phyloP scores from a whole-genome alignment of 2,329 filamentous ascomycete genomes.

The Neonectria punicea region DNA sequence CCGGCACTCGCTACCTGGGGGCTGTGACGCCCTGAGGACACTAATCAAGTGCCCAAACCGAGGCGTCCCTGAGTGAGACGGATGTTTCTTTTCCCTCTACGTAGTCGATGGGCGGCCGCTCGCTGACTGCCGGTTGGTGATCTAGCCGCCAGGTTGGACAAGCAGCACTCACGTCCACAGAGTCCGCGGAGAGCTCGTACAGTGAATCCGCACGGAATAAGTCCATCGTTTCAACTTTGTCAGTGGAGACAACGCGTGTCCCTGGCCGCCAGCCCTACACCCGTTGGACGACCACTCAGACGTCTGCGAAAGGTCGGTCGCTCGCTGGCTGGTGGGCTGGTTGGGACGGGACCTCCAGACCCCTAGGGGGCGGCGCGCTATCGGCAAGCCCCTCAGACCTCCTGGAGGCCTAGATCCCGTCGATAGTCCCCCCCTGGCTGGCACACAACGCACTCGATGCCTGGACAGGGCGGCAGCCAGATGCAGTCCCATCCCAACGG shows the following conservation, averaged over 20 bases:
- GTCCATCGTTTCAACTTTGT: not conserved
- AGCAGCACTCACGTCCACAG: not conserved
- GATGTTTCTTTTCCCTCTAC: not conserved
- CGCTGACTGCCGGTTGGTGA: not conserved
- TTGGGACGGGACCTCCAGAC: not conserved
- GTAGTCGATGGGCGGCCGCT: conserved; percentile 7
- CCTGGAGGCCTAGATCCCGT: conserved; percentile 5
- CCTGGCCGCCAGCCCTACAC: conserved; percentile 11
- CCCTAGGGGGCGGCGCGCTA: not conserved
- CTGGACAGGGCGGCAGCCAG: not conserved
- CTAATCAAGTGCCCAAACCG: not conserved
- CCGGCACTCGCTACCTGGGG: not conserved
- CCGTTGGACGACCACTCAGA: not conserved
- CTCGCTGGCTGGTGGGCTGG: not conserved
- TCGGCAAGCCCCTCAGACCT: conserved; percentile 6
- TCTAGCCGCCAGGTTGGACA: not conserved
- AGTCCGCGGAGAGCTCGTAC: too few species aligned
- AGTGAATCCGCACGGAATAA: not conserved
- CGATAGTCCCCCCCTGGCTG: not conserved
- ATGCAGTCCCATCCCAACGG: not conserved
- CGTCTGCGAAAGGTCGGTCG: not conserved
- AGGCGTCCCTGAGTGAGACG: not conserved
- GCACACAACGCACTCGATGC: not conserved
- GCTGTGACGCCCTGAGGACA: not conserved
- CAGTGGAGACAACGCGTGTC: conserved; percentile 5